These are phyloP conservation scores for Emergomyces africanus DNA, from an alignment of 2,329 filamentous ascomycete genomes.

Conservation along the genomic window DNA sequence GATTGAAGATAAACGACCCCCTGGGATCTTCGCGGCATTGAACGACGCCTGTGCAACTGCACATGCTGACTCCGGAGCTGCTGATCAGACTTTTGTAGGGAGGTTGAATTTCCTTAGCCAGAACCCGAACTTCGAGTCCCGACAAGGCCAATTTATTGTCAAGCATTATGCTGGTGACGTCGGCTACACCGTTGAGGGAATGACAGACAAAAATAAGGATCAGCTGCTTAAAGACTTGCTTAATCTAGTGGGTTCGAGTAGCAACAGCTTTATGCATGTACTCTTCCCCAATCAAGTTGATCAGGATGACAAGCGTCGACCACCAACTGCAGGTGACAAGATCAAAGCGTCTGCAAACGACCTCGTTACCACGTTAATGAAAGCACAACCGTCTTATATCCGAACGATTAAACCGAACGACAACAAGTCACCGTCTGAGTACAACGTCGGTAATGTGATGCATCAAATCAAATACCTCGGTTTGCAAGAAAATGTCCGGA, in stretches of 20 bases:
- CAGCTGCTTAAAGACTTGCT: constrained; percentile 88
- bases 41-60: constrained; percentile 99
- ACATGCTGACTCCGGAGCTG: constrained; percentile 85
- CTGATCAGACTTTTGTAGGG: constrained; percentile 91
- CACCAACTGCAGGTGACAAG: constrained; percentile 89
- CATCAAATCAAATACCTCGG: constrained; percentile 99
- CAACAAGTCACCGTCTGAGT: constrained; percentile 91
- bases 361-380: constrained; percentile 89
- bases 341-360: constrained; percentile 93
- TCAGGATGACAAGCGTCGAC: constrained; percentile 86
- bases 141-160: constrained; percentile 94
- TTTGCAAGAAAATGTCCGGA: constrained; percentile 98
- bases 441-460: constrained; percentile 80
- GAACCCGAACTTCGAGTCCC: constrained; percentile 79
- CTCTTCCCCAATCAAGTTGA: constrained; percentile 90
- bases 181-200: constrained; percentile 83
- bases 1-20: constrained; percentile 82
- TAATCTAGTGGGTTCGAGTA: constrained; percentile 70
- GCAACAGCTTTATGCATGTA: constrained; percentile 73
- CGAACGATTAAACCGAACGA: constrained; percentile 99
- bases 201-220: constrained; percentile 99
- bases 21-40: constrained; percentile 85
- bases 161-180: constrained; percentile 99
- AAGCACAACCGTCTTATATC: constrained; percentile 93
- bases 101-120: constrained; percentile 74